Base-by-base conservation (phyloP, 257 asterid species). In the Solanum pimpinellifolium region DNA sequence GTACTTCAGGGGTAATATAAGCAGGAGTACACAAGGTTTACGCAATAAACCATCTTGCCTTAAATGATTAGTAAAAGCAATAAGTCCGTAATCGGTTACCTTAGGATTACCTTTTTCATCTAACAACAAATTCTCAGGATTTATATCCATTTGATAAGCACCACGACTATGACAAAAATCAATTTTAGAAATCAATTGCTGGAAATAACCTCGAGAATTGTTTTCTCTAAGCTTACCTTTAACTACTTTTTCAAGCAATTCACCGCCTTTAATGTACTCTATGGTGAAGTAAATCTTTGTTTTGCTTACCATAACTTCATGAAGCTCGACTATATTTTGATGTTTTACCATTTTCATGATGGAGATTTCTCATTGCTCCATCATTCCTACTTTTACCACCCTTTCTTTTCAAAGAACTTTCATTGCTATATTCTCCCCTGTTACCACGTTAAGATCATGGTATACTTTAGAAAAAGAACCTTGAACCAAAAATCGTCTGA, bases 251-350 rank as follows among this genome's bases (percentile, higher is more conserved):
- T 90, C 94, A 85, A 92, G 92, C 89, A 94, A 90, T 39, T 94
- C 98, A 77, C 98, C 95, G n/a, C 98, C 98, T 76, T 94, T 93
- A 75, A 93, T 91, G 39, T 86, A 90, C 87, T 94, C 98, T 96
- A 94, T 92, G 31, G 94, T 91, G 89, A 93, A 92, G 85, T 93
- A 94, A 82, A 94, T 94, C 89, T 91, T 92, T 4, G 93, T 74
- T 65, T 93, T 94, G 90, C 94, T 93, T 1, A 96, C 98, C 94
- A 94, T 88, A 10, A 94, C 96, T 84, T 94, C 98, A 89, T 93
- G 92, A 69, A 94, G 96, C 89, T 91, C 91, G 27, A 94, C 98
- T 16, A 94, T 93, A 87, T 92, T 91, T 0, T 94, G 96, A 35
- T 94, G 96, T 88, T 92, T 92, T 87, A 94, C 86, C 98, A 93